A percentile compares a stretch with the other conserved stretches of the same genome.
phyloP scores from a whole-genome alignment of 129 eudicot species.

The Heracleum sosnowskyi region DNA sequence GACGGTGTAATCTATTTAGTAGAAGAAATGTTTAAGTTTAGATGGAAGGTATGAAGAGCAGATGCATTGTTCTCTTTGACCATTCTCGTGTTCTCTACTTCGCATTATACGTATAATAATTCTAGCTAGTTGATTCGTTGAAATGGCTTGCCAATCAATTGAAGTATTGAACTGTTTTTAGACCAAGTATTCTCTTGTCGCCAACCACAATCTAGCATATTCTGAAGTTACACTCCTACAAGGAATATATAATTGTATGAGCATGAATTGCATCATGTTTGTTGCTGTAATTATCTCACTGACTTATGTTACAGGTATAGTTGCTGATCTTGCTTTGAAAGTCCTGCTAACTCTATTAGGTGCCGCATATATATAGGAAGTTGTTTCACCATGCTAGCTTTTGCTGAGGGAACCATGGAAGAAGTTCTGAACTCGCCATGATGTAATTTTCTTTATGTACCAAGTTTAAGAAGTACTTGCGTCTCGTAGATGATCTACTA shows the following conservation, averaged over 20 bases:
- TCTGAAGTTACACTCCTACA: background rate
- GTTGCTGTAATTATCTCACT: no score
- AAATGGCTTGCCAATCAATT: background rate
- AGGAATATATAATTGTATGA: background rate
- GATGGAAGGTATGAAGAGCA: no score
- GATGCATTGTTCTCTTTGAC: no score
- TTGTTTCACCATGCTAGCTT: background rate
- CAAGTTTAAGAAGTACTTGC: background rate
- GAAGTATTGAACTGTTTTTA: background rate
- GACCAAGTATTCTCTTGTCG: background rate
- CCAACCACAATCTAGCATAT: background rate
- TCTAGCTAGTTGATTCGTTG: no score
- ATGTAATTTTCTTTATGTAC: background rate
- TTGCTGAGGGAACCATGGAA: background rate
- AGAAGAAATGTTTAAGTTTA: no score
- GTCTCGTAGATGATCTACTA: background rate
- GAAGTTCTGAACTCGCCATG: background rate
- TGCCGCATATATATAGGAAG: background rate
- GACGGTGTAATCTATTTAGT: no score
- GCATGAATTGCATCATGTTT: background rate
- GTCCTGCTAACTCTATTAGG: no score
- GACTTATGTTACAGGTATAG: no score
- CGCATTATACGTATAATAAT: no score
- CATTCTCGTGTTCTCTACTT: no score
- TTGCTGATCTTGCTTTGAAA: no score